Percentiles rank a stretch among this genome's conserved stretches.
These are phyloP conservation scores for Coniochaeta sp. DNA, from an alignment of 2,329 filamentous ascomycete species.

Conservation along the genomic window DNA sequence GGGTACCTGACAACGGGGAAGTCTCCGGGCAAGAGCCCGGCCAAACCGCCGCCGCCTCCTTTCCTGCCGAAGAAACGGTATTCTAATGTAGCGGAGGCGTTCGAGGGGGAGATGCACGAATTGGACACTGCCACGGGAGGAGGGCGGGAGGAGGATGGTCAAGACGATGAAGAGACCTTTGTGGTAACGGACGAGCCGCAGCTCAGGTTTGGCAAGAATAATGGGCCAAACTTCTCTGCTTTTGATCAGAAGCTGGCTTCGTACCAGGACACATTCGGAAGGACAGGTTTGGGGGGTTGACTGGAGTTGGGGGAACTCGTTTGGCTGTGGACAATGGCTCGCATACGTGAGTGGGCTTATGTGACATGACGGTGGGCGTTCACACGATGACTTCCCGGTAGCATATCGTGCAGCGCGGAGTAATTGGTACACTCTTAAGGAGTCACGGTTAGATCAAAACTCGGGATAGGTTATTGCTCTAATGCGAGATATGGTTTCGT, in stretches of 20 bases:
- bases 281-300: not conserved
- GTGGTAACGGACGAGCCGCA: slow-evolving; percentile 4
- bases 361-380: not conserved
- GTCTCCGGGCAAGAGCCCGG: slow-evolving; percentile 7
- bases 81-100: slow-evolving; percentile 17
- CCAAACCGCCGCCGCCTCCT: slow-evolving; percentile 4
- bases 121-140: slow-evolving; percentile 1
- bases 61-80: slow-evolving; percentile 11
- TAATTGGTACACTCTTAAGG: not conserved
- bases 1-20: not conserved
- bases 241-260: slow-evolving; percentile 6
- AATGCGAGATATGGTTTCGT: not conserved
- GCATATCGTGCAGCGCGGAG: too few relatives aligned
- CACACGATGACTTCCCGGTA: too few relatives aligned
- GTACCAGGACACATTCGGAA: not conserved
- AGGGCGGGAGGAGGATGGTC: slow-evolving; percentile 4
- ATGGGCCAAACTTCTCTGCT: not conserved
- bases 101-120: slow-evolving; percentile 15
- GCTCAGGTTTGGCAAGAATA: not conserved
- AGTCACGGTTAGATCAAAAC: not conserved
- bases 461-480: not conserved
- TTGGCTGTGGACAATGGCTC: not conserved
- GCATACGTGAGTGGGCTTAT: not conserved
- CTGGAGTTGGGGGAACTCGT: not conserved
- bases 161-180: slow-evolving; percentile 8